These are phyloP conservation scores for Diplodia scrobiculata DNA, from an alignment of 2,329 filamentous ascomycete species.

Conservation along the genomic window DNA sequence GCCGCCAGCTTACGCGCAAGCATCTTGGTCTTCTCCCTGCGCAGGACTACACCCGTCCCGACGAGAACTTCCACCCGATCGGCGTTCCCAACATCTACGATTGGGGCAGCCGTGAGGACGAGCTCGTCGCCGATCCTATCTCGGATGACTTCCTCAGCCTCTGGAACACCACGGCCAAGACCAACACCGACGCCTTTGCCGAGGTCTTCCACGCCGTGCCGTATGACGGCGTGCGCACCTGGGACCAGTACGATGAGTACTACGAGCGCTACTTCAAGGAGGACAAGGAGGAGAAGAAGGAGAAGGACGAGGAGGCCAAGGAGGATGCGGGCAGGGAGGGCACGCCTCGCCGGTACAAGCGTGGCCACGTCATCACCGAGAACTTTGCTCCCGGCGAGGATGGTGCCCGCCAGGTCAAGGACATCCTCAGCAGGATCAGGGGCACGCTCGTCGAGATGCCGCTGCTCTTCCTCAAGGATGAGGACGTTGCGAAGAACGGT, in stretches of 20 bases:
- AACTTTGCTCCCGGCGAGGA: slow-evolving; percentile 48
- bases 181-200: slow-evolving; percentile 78
- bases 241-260: slow-evolving; percentile 73
- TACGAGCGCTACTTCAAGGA: slow-evolving; percentile 65
- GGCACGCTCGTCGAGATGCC: slow-evolving; percentile 79
- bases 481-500: slow-evolving; percentile 84
- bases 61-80: slow-evolving; percentile 61
- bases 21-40: slow-evolving; percentile 80
- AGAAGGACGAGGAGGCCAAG: slow-evolving; percentile 44
- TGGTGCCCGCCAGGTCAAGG: slow-evolving; percentile 56
- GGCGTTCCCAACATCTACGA: slow-evolving; percentile 58
- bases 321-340: slow-evolving; percentile 35
- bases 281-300: slow-evolving; percentile 43
- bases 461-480: slow-evolving; percentile 78
- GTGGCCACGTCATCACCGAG: slow-evolving; percentile 77
- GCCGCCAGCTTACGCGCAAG: slow-evolving; percentile 85
- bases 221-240: slow-evolving; percentile 66
- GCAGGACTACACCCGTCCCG: slow-evolving; percentile 65
- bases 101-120: slow-evolving; percentile 51
- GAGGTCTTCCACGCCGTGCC: slow-evolving; percentile 81
- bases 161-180: slow-evolving; percentile 72
- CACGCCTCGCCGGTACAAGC: slow-evolving; percentile 66
- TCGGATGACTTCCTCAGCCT: slow-evolving; percentile 66
- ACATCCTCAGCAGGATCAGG: slow-evolving; percentile 71
- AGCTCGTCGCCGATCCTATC: slow-evolving; percentile 72